Conservation (phyloP, 148 eudicot genomes). For the Mesembryanthemum crystallinum region DNA sequence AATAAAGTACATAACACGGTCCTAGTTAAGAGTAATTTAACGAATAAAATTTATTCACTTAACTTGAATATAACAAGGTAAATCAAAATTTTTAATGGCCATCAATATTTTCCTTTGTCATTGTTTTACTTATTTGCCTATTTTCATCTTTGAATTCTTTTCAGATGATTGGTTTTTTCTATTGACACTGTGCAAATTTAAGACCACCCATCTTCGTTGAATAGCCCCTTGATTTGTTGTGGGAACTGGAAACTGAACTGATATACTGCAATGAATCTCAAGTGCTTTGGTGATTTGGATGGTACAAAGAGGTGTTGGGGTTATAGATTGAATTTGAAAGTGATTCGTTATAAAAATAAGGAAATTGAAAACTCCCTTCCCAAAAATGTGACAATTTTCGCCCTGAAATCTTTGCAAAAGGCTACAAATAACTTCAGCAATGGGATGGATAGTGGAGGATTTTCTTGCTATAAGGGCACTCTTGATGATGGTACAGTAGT, state of each 20-base stretch:
- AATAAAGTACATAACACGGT: too few species aligned
- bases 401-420: slow-evolving; percentile 4
- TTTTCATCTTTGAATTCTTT: neutral
- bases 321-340: slow-evolving; percentile 11
- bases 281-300: slow-evolving; percentile 16
- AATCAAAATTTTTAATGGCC: too few species aligned
- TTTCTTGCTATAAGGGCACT: slow-evolving; percentile 7
- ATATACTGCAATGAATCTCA: slow-evolving; percentile 1
- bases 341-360: neutral
- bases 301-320: slow-evolving; percentile 16
- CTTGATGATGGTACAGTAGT: slow-evolving; percentile 11
- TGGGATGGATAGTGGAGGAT: neutral
- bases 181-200: neutral
- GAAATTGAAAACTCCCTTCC: neutral
- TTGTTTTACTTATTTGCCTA: too few species aligned
- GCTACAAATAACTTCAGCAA: slow-evolving; percentile 16
- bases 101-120: too few species aligned
- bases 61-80: too few species aligned
- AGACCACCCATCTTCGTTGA: neutral
- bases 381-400: neutral
- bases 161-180: neutral
- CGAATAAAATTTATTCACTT: too few species aligned
- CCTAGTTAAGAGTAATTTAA: too few species aligned
- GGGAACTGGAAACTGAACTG: neutral
- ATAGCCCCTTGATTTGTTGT: neutral